Evolutionary conservation across 2,329 filamentous ascomycete genomes (phyloP), one percentile per base, ranked within the genome.

Genomic region (Iodosphaeria phyllophila): DNA sequence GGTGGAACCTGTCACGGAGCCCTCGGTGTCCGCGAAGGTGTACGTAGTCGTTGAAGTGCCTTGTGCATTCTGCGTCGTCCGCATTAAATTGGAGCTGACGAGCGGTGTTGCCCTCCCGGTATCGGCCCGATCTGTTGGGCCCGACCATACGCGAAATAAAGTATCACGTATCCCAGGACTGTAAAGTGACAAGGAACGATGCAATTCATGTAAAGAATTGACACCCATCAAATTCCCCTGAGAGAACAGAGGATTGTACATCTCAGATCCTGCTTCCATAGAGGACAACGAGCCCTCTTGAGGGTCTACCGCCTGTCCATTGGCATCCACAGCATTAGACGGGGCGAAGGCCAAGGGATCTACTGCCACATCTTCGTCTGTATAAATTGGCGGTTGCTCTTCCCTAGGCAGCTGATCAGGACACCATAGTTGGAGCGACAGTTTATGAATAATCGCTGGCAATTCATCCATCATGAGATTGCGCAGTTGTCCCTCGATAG

Each of bases 391-490:
- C n/a, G n/a, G n/a, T n/a, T n/a, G n/a, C 32, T 69, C 61, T 35
- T 79, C 74, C 24, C 69, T 65, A 13, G 68, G 63, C 25, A 71
- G 62, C 44, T 89, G 80, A 37, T 95, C 86, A 0, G 84, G 80
- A 27, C 82, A 89, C 74, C 83, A 92, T 24, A 93, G 52, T 35
- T 79, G 72, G 29, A 95, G 56, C 0, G 86, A 95, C 12, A 98
- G 55, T 25, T 83, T 70, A 50, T 98, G 89, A 32, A 98, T 92
- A 30, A 95, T 95, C 24, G 86, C 84, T 1, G 89, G 89, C 13
- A 98, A 54, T 47, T 98, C 89, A 35, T 98, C 86, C 83, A 95
- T 95, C 60, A 98, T 92, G 35, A 98, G 47, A 27, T 84, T 82
- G 16, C 89, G 74, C 32, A 98, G 54, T 49, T 95, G 89, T 25